Evolutionary conservation across 257 asterid species (phyloP), one percentile per base, ranked within the genome.

Genomic region (Linderniella brevidens): DNA sequence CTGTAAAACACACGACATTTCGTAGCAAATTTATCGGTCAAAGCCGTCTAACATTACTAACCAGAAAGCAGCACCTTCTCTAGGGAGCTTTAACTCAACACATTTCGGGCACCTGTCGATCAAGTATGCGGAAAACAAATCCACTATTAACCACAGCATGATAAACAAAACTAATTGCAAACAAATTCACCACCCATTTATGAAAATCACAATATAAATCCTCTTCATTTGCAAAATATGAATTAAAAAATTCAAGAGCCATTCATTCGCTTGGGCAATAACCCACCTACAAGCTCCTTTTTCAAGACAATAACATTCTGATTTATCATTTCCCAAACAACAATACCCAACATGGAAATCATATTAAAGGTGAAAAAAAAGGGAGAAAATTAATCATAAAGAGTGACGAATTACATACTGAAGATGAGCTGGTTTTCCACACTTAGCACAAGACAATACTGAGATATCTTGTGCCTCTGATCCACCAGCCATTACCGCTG

Each of bases 21-120:
- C 32, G 32, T 36, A n/a, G 56, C 19, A 50, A 35, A 15, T 53
- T 45, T 49, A 45, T 20, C 29, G 38, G 37, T 18, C 11, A 15
- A 19, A 16, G 54, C n/a, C 20, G 37, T 18, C 52, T 50, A 45
- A 67, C 36, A 53, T 50, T 51, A 83, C 95, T 41, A 74, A 87
- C 95, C 97, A 87, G 93, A 87, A 87, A 55, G 97, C 79, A 62
- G 97, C 92, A 39, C 67, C 81, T 65, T 77, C 93, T 13, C 93
- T 93, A 13, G 97, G 86, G 67, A 87, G 97, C 84, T 80, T 87
- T 51, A 83, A 54, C 53, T 83, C 82, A 1, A 78, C 86, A 40
- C 97, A 87, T 66, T 87, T 87, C 1, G 97, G 97, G 56, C 97
- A 83, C 82, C 97, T 87, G 63, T 19, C 32, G 32, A 58, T 39